Conservation (phyloP, 192 early-diverging fungal species). For the Gonapodya sp. region DNA sequence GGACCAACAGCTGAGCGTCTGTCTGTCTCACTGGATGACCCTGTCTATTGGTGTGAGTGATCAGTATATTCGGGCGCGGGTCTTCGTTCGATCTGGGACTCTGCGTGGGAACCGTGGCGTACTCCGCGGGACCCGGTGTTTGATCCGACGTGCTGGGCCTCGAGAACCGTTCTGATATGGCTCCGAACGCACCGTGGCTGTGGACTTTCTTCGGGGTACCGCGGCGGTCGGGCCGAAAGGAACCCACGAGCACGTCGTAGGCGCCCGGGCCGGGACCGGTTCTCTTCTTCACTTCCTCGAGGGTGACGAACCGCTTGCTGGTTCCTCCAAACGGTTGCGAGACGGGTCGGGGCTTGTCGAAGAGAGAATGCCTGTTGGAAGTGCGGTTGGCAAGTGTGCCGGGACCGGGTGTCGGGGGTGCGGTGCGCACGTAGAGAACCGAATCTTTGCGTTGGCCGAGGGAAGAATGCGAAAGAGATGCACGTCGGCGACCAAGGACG, state of each 20-base stretch:
- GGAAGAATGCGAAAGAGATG: background rate
- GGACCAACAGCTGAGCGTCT: background rate
- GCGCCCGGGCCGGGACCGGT: background rate
- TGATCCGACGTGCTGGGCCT: background rate
- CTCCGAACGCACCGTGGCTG: background rate
- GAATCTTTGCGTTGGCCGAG: background rate
- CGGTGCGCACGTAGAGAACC: background rate
- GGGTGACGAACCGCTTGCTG: background rate
- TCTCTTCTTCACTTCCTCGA: background rate
- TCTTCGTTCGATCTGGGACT: background rate
- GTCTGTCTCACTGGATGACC: background rate
- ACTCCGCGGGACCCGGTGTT: background rate
- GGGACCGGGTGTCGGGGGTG: background rate
- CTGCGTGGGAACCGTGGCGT: background rate
- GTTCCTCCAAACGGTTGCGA: background rate
- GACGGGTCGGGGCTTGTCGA: background rate
- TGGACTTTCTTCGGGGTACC: background rate
- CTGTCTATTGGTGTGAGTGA: background rate
- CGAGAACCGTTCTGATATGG: background rate
- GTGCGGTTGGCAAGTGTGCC: background rate
- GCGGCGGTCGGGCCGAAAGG: background rate
- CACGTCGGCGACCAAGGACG: background rate
- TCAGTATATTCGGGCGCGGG: background rate
- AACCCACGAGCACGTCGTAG: background rate
- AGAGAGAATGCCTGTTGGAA: background rate